These are phyloP conservation scores for Trichomonas gallinae DNA, from an alignment of 208 protist species.

Conservation along the genomic window DNA sequence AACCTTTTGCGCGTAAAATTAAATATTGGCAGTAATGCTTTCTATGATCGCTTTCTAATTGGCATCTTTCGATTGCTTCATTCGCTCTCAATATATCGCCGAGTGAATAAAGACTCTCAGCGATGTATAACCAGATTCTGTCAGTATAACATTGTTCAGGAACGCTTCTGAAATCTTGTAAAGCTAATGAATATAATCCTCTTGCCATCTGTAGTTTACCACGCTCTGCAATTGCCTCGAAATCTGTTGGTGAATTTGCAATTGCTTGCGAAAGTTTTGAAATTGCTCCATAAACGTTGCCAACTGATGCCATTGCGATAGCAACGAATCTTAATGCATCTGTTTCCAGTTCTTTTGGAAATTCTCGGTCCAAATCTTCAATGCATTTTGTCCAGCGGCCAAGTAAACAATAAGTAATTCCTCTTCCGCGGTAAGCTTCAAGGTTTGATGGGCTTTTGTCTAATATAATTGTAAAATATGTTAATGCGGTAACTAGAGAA, in stretches of 20 bases:
- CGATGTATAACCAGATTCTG: background rate
- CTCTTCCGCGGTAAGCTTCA: background rate
- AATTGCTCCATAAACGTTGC: background rate
- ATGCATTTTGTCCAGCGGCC: background rate
- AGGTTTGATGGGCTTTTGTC: background rate
- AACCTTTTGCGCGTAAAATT: background rate
- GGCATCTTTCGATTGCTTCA: background rate
- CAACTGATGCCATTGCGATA: background rate
- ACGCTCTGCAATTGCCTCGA: background rate
- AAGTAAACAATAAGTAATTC: background rate
- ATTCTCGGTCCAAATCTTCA: background rate
- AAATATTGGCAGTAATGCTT: background rate
- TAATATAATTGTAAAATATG: background rate
- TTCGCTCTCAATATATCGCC: background rate
- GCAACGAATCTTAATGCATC: background rate
- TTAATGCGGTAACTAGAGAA: background rate
- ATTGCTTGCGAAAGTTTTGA: background rate
- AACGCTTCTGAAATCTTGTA: background rate
- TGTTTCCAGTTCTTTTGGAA: background rate
- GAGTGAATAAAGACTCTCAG: background rate
- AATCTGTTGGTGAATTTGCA: background rate
- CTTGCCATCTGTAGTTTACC: background rate
- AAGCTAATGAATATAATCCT: background rate
- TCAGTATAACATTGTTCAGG: background rate
- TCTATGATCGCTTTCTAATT: background rate